phyloP scores from a whole-genome alignment of 306 rosid species.

The Dryas octopetala region DNA sequence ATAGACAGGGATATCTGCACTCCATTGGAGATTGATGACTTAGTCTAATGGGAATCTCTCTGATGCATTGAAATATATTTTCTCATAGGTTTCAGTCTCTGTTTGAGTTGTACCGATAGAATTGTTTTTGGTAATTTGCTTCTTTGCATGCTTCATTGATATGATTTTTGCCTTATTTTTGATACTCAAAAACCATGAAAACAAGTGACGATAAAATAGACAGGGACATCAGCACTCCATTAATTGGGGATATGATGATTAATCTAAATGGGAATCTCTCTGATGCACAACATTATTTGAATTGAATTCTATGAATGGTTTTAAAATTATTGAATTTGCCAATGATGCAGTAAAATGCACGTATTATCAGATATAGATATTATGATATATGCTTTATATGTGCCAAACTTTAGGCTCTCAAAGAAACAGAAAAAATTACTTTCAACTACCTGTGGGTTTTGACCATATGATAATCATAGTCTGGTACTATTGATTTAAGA shows the following conservation, averaged over 20 bases:
- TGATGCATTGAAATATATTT: background rate
- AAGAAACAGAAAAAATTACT: background rate
- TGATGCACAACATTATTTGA: constrained; percentile 33
- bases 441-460: no score
- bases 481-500: no score
- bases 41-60: constrained; percentile 26
- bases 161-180: no score
- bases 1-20: constrained; percentile 30
- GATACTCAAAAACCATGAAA: no score
- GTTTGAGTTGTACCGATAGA: no score
- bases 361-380: constrained; percentile 47
- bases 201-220: constrained; percentile 50
- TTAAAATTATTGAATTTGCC: constrained; percentile 33
- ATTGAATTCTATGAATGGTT: background rate
- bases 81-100: no score
- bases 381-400: constrained; percentile 51
- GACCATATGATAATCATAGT: no score
- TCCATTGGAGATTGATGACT: constrained; percentile 24
- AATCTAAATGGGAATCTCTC: constrained; percentile 69
- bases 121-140: no score
- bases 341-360: constrained; percentile 47
- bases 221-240: constrained; percentile 65
- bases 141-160: no score
- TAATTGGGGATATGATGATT: constrained; percentile 42
- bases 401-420: background rate